A percentile compares a stretch with the other conserved stretches of the same genome.
phyloP scores from a whole-genome alignment of 164 flowering plant species.

The Tetrastigma voinierianum region DNA sequence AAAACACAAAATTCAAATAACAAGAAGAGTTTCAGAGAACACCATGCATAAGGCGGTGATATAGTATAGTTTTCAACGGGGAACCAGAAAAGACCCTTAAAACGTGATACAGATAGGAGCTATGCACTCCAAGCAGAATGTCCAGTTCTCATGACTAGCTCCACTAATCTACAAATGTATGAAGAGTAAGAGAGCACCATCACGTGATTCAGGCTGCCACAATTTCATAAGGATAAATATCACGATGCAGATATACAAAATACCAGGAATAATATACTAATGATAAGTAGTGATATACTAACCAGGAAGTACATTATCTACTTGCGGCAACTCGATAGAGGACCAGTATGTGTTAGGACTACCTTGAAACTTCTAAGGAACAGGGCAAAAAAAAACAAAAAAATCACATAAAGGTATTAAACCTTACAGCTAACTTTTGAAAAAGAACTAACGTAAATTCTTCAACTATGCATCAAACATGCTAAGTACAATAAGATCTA shows the following conservation, averaged over 20 bases:
- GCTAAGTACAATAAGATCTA: too few relatives aligned
- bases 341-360: slow-evolving; percentile 91
- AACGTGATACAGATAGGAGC: neutral
- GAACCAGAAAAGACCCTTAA: too few relatives aligned
- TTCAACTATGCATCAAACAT: neutral
- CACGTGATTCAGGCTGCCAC: slow-evolving; percentile 51
- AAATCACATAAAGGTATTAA: slow-evolving; percentile 12
- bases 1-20: too few relatives aligned
- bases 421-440: neutral
- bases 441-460: neutral
- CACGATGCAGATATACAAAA: neutral
- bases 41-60: too few relatives aligned
- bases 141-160: slow-evolving; percentile 65
- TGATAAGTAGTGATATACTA: neutral
- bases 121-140: slow-evolving; percentile 95
- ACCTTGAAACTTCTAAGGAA: slow-evolving; percentile 88
- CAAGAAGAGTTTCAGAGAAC: too few relatives aligned
- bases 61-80: too few relatives aligned
- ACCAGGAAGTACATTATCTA: slow-evolving; percentile 76
- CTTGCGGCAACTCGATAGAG: slow-evolving; percentile 88
- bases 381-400: slow-evolving; percentile 41
- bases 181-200: slow-evolving; percentile 88
- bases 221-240: slow-evolving; percentile 10
- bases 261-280: too few relatives aligned
- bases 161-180: slow-evolving; percentile 85